A percentile compares a stretch with the other conserved stretches of the same genome.
phyloP scores from a whole-genome alignment of 768 basidiomycete genomes.

The Phlebiopsis gigantea region DNA sequence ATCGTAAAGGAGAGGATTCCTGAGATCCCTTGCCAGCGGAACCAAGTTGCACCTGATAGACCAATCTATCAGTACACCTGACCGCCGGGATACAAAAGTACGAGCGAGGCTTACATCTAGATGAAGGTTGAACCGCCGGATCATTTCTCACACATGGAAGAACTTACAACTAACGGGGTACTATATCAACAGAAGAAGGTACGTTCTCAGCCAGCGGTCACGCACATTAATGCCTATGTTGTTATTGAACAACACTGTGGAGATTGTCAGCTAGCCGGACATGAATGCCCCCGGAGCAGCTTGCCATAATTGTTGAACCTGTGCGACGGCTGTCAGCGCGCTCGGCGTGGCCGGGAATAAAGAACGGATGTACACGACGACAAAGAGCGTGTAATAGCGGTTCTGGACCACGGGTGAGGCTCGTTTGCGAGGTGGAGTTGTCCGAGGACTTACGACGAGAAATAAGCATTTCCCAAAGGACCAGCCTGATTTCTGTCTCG shows the following conservation, averaged over 20 bases:
- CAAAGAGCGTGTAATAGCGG: slow-evolving; percentile 50
- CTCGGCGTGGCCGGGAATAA: neutral
- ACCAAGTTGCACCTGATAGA: slow-evolving; percentile 28
- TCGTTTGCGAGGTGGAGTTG: neutral
- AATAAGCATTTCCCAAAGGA: slow-evolving; percentile 51
- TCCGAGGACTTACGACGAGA: slow-evolving; percentile 37
- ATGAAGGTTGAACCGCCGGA: neutral
- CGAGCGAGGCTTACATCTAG: slow-evolving; percentile 3
- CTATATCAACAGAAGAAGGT: neutral
- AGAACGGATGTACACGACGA: slow-evolving; percentile 39
- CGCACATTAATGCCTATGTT: neutral
- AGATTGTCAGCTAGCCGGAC: neutral
- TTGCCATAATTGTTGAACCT: slow-evolving; percentile 55
- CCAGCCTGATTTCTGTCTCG: slow-evolving; percentile 47
- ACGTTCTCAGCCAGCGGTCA: neutral
- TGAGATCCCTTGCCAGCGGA: slow-evolving; percentile 59
- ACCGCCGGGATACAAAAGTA: neutral
- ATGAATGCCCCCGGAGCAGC: slow-evolving; percentile 4
- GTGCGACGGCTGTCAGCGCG: neutral
- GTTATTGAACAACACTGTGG: slow-evolving; percentile 2
- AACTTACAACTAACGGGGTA: slow-evolving; percentile 15
- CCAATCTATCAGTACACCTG: neutral
- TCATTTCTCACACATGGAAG: neutral
- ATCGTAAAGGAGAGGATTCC: slow-evolving; percentile 49
- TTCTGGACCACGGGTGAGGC: slow-evolving; percentile 32